Evolutionary conservation across 2,329 filamentous ascomycete species (phyloP), one percentile per base, ranked within the genome.

Genomic region (Colletotrichum sp.): DNA sequence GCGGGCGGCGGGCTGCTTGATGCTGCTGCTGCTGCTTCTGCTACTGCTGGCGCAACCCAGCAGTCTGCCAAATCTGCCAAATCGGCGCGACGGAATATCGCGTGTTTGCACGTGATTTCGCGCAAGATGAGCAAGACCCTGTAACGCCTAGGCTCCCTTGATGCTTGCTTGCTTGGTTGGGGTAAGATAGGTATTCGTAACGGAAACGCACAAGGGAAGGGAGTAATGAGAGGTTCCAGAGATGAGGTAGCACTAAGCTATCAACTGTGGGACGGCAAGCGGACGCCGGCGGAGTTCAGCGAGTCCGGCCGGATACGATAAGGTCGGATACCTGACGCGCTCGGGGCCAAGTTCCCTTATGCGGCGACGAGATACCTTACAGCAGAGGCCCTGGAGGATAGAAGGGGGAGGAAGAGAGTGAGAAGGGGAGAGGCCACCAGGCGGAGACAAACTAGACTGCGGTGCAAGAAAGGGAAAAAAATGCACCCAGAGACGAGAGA

Each of bases 21-120:
- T 21, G 43, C n/a, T n/a, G 43, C 59, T n/a, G 43, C 59, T 72
- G 36, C 61, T 34, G 63, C 36, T 36, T 36, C 16, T 38, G 10
- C 38, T 48, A 38, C 59, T 67, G 36, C 61, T 34, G 43, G 69
- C 32, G 24, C 9, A 59, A 52, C 21, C 43, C 43, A 52, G 10
- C 43, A 52, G 4, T 52, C 43, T 52, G n/a, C n/a, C 43, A 52
- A 21, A 52, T 61, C 16, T 61, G 58, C 58, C 43, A 52, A 61
- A 32, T 34, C 56, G 21, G 43, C 62, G 62, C 62, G 21, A 56
- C 21, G n/a, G 36, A 59, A n/a, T 72, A 74, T 74, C 73, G 73
- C 73, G 69, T 74, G 24, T 67, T 63, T 26, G 24, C 69, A 74
- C 73, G 73, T 74, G 73, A 74, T 72, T 36, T 74, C n/a, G 43